Base-by-base conservation (phyloP, 192 early-diverging fungal species). In the Coemansia sp. region DNA sequence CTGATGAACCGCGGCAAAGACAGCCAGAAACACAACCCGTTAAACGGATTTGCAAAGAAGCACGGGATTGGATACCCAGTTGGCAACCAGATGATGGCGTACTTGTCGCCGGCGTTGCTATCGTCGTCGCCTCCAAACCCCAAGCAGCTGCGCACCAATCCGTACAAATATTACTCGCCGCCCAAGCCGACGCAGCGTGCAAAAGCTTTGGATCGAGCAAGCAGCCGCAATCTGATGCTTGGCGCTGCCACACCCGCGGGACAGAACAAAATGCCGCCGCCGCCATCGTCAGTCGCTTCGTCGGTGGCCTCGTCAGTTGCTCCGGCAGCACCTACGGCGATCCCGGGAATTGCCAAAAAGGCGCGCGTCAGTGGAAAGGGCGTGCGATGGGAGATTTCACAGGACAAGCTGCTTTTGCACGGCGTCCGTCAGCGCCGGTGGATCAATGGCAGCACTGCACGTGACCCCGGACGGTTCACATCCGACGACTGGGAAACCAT, bases 141-240 rank as follows among this genome's bases (percentile, higher is more conserved):
- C 4, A 66, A 63, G 68, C 73, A 77, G 41, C 60, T 77, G 63
- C 64, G 67, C 17, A 49, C 65, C 33, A 64, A 77, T 39, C 67
- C 73, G 13, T 77, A 77, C 66, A 69, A 67, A 33, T 70, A 77
- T 38, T 77, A 70, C 58, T 77, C 73, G 64, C 73, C 73, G 33
- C 73, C 73, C 21, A 77, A 77, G 53, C 70, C 48, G 27, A 21
- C 55, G 37, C 56, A 52, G 9, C 58, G 68, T 6, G 37, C 43
- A 0, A 12, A 30, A 21, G 39, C 34, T 7, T 19, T 42, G n/a
- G 39, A 40, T 6, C 59, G 62, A 45, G 10, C 44, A 30, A 66
- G 59, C 43, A 64, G 61, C 18, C 59, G 73, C 25, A 77, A 66
- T 15, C 60, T 77, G 11, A 48, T 63, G 59, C 53, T 70, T 19